Base-by-base conservation (phyloP, 176 grass and related monocot species). In the Calamus simplicifolius region DNA sequence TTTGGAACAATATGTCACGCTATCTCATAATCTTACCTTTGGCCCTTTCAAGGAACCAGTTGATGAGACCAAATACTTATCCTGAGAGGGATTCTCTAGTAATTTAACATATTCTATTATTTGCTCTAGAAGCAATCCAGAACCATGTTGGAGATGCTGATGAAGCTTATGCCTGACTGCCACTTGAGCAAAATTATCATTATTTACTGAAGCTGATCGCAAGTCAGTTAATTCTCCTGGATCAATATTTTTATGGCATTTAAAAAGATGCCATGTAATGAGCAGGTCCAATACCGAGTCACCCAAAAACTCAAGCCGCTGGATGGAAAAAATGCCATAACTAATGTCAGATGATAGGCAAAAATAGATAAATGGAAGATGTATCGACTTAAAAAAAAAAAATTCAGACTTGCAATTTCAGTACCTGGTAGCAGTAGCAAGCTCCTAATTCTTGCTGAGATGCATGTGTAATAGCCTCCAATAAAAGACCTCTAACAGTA, bases 271-370 rank as follows among this genome's bases (percentile, higher is more conserved):
- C 21, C 16, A 70, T 16, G 92, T 91, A 79, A 97, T 73, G 30
- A 97, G 78, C 50, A 97, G 69, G 72, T 88, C 92, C 73, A 97
- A 73, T 30, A 97, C 87, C 6, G 87, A 84, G 71, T 97, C 92
- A 5, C 87, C 92, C 64, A 97, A 77, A 63, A 97, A 91, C 69
- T 97, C 92, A 52, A 97, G 88, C 51, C 92, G 72, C 87, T 97
- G 75, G 54, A 76, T 50, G 72, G 64, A 31, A 51, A 29, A 59
- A 52, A 25, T 72, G 56, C 27, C 54, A 48, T 31, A 25, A 19
- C 17, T 25, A 5, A 60, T 18, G 16, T 6, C 29, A 31, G 3
- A 60, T 78, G 61, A 70, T 38, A 85, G 25, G 75, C 6, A 74
- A 65, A 43, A 43, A 43, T 12, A 43, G 35, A 43, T 43, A 43